phyloP scores from a whole-genome alignment of 2,329 filamentous ascomycete species.

The Coniochaeta hoffmannii region DNA sequence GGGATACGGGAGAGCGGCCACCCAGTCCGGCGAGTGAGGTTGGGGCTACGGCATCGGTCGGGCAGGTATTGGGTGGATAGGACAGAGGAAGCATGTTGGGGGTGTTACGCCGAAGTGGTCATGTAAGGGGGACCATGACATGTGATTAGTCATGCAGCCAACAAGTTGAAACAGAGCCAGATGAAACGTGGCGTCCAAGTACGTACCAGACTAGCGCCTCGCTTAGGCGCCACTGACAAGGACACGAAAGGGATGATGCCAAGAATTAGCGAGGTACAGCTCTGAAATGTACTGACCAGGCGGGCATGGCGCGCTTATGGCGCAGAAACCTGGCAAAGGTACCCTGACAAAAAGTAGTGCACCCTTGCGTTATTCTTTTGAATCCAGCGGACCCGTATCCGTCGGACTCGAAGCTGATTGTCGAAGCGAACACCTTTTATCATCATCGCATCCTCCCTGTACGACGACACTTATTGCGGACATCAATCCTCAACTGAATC shows the following conservation, averaged over 20 bases:
- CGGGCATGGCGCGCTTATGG: no score
- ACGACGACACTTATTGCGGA: neutral
- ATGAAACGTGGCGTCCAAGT: neutral
- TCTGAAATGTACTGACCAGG: neutral
- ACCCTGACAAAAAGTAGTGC: neutral
- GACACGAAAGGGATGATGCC: neutral
- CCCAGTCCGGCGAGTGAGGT: constrained; percentile 46
- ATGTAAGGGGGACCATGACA: no score
- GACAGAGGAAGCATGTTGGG: neutral
- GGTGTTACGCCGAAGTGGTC: no score
- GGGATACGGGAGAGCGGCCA: constrained; percentile 52
- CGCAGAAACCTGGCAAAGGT: neutral
- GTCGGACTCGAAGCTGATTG: neutral
- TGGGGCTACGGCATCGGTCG: neutral
- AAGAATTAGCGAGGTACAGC: neutral
- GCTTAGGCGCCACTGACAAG: neutral
- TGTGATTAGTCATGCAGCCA: no score
- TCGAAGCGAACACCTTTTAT: constrained; percentile 2
- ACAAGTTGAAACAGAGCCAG: neutral
- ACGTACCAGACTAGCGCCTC: neutral
- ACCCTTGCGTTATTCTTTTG: neutral
- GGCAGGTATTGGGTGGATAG: neutral
- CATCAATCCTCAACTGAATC: neutral
- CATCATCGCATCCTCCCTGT: neutral
- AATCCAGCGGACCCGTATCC: neutral